Evolutionary conservation across 495 filamentous ascomycete species (phyloP), one percentile per base, ranked within the genome.

Genomic region (Chaetomium tenue): DNA sequence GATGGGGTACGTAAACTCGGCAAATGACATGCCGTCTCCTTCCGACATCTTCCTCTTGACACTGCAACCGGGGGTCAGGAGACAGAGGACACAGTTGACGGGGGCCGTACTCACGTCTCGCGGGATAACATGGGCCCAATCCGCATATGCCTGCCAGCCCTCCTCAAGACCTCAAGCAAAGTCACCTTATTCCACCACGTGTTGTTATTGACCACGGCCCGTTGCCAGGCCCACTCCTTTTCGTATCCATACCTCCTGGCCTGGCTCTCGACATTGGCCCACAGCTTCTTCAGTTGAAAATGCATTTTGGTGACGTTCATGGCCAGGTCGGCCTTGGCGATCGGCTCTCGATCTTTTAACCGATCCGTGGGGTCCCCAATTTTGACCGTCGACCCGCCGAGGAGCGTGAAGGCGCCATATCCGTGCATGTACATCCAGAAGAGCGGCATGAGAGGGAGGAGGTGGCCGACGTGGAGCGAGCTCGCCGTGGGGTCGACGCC

Each of bases 341-440:
- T 76, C 4, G 75, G 72, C n/a, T 85, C 82, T 47, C 94, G 84
- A 48, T 84, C 86, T 30, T 84, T 83, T 30, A 88, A 78, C 56
- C 94, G 82, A 42, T 86, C 93, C 2, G 89, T 90, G 9, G 94
- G 94, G 69, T 99, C 94, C 23, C 94, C 94, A 23, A 99, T 83
- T 68, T 86, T 87, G 44, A 88, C 88, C 0, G 94, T 99, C 9
- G 91, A 85, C 61, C 91, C 92, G 28, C 93, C 93, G 64, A 97
- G 81, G 64, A 99, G 75, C 56, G 88, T 89, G 25, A 89, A 82
- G 16, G 90, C 81, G 37, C 84, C 81, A 67, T 89, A 88, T 16
- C 94, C 93, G 76, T 92, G 85, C 46, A 96, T 79, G 72, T 93
- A 95, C 79, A 91, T 89, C 90, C 94, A 97, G 63, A 92, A 93